Base-by-base conservation (phyloP, 352 stramenopile genomes). In the Phytophthora rubi region DNA sequence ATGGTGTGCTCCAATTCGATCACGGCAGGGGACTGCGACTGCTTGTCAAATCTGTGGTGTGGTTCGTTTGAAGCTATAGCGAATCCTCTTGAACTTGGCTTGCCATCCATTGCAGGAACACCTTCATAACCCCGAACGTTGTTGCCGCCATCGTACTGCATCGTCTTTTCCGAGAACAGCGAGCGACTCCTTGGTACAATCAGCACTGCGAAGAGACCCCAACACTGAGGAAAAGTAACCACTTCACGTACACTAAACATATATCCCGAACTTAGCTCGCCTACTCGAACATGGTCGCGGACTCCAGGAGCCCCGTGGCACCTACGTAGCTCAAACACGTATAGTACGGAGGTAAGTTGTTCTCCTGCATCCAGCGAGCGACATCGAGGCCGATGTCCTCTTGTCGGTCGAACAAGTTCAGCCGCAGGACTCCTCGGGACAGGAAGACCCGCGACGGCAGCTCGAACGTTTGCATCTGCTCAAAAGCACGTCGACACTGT, bases 1-100 rank as follows among this genome's bases (percentile, higher is more conserved):
- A 98, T 98, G n/a, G 89, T 95, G 75, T 97, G 94, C 73, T 98
- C 92, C 42, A 98, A 76, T 61, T 98, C 94, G 37, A 98, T 92
- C 15, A 53, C 56, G 3, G 55, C 45, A 21, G 58, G 32, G 30
- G 15, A 12, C 23, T 70, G 63, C 23, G 57, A 33, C 35, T 68
- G 56, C 57, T 70, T 66, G n/a, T 73, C 54, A n/a, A 37, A 26
- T 23, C 15, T 47, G 32, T 51, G n/a, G 3, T 64, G 51, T 0
- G 62, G 53, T 8, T 71, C 51, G n/a, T 42, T 59, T 39, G 37
- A 16, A 4, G 32, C 45, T 9, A 23, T 35, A 53, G 58, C 45
- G 42, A 59, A 37, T 45, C 49, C 62, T 68, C 59, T 68, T 37
- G 47, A 67, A 21, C 33, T 60, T 6, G 33, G 33, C 47, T 65